These are phyloP conservation scores for Dactylellina leptospora DNA, from an alignment of 2,329 filamentous ascomycete species.

Conservation along the genomic window DNA sequence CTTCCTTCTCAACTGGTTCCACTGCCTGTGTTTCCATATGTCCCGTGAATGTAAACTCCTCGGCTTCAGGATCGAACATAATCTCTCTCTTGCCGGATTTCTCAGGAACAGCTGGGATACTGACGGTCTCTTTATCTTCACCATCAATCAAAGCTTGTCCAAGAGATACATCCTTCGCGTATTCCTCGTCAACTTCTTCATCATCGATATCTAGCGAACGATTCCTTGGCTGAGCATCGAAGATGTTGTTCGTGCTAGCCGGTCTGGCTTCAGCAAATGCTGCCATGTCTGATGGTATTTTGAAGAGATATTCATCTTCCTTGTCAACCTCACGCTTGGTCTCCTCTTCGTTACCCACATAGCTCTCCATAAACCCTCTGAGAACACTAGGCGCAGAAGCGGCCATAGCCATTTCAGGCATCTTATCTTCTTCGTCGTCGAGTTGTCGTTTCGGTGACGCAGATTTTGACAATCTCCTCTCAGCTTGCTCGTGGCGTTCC, in stretches of 20 bases:
- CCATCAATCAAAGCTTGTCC: slow-evolving; percentile 30
- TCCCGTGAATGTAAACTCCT: slow-evolving; percentile 55
- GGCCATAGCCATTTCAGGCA: slow-evolving; percentile 52
- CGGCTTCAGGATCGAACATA: slow-evolving; percentile 51
- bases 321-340: slow-evolving; percentile 30
- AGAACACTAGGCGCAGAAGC: slow-evolving; percentile 22
- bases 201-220: slow-evolving; percentile 32
- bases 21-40: neutral
- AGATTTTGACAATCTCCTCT: slow-evolving; percentile 51
- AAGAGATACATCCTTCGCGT: slow-evolving; percentile 21
- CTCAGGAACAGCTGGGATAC: slow-evolving; percentile 14
- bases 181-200: slow-evolving; percentile 21
- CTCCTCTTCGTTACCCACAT: slow-evolving; percentile 43
- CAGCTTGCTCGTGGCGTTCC: slow-evolving; percentile 55
- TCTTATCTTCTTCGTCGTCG: slow-evolving; percentile 35
- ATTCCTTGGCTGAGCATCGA: slow-evolving; percentile 6
- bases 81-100: slow-evolving; percentile 28
- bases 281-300: slow-evolving; percentile 23
- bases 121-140: slow-evolving; percentile 17
- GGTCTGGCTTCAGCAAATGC: slow-evolving; percentile 38
- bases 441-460: slow-evolving; percentile 11
- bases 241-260: slow-evolving; percentile 18
- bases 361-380: slow-evolving; percentile 27
- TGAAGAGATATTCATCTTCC: slow-evolving; percentile 43
- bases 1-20: slow-evolving; percentile 16